These are phyloP conservation scores for Lepiota subincarnata DNA, from an alignment of 768 basidiomycete genomes.

Conservation along the genomic window DNA sequence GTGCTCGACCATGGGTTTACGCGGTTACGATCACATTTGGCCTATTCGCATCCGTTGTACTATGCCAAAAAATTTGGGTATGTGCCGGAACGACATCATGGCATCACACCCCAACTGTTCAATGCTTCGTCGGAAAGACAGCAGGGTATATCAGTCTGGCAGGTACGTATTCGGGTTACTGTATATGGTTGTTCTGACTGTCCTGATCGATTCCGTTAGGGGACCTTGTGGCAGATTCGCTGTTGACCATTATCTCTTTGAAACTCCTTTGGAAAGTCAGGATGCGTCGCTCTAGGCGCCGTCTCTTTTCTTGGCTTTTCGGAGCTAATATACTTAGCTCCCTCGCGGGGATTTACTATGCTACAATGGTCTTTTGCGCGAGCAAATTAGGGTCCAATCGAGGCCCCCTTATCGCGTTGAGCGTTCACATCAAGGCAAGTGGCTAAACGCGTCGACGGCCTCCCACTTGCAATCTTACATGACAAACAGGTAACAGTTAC, in stretches of 20 bases:
- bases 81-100: neutral
- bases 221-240: slow-evolving; percentile 1
- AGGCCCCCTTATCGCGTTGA: too few species aligned
- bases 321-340: slow-evolving; percentile 7
- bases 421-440: too few species aligned
- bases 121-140: slow-evolving; percentile 1
- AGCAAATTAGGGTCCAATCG: neutral
- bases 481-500: too few species aligned
- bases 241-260: slow-evolving; percentile 1
- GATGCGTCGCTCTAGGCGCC: neutral
- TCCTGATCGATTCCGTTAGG: neutral
- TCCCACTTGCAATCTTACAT: too few species aligned
- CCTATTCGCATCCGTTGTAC: neutral
- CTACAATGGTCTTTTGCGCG: neutral
- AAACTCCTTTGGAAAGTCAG: slow-evolving; percentile 5
- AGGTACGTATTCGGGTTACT: neutral
- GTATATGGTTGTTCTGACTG: too few species aligned
- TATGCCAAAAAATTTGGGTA: neutral
- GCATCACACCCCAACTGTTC: neutral
- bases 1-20: neutral
- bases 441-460: too few species aligned
- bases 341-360: neutral
- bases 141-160: slow-evolving; percentile 1
- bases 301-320: neutral
- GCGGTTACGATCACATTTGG: neutral